phyloP scores from a whole-genome alignment of 768 basidiomycete genomes.

The Podaxis sp. region DNA sequence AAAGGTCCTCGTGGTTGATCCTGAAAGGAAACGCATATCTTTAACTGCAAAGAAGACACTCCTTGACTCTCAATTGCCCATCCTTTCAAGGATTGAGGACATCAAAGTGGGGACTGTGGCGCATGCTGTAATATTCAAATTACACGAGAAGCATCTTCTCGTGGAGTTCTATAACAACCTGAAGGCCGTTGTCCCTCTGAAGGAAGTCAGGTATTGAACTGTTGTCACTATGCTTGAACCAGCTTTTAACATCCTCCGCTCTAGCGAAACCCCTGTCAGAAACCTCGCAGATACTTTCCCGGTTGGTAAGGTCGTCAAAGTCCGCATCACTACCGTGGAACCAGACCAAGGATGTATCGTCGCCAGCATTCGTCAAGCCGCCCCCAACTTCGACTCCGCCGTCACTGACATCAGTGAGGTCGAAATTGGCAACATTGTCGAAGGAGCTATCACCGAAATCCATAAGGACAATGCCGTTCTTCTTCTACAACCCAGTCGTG shows the following conservation, averaged over 20 bases:
- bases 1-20: conserved; percentile 82
- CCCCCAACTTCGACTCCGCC: conserved; percentile 41
- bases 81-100: conserved; percentile 65
- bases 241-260: conserved; percentile 3
- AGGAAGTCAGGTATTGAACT: conserved; percentile 70
- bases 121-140: conserved; percentile 81
- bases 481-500: conserved; percentile 63
- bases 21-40: conserved; percentile 75
- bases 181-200: conserved; percentile 76
- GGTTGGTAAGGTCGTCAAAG: conserved; percentile 81
- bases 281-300: conserved; percentile 65
- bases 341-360: conserved; percentile 61
- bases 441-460: conserved; percentile 73
- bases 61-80: conserved; percentile 74
- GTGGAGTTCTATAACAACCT: conserved; percentile 92
- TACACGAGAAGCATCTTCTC: conserved; percentile 76
- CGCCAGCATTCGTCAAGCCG: conserved; percentile 85
- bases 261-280: conserved; percentile 65
- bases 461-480: conserved; percentile 85
- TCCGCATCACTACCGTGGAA: conserved; percentile 72
- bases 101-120: conserved; percentile 69
- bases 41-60: conserved; percentile 92
- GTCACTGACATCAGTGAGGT: conserved; percentile 67
- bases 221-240: not conserved
- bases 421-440: conserved; percentile 73